These are phyloP conservation scores for Aspergillus persii DNA, from an alignment of 2,329 filamentous ascomycete genomes.

Conservation along the genomic window DNA sequence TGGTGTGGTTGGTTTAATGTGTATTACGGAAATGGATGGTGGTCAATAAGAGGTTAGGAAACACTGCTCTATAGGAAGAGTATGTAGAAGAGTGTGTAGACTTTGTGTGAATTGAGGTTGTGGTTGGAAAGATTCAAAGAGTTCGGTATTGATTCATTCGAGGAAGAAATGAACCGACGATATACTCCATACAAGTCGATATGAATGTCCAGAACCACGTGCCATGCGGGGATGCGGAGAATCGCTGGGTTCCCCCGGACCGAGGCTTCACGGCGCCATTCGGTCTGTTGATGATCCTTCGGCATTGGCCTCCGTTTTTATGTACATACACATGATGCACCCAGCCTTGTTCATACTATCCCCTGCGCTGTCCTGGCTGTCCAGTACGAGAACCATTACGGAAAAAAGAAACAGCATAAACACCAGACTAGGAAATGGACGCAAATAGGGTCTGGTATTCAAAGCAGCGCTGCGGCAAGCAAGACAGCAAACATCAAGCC, in stretches of 20 bases:
- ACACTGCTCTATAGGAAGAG: no score
- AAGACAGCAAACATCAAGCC: not conserved
- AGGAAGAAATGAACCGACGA: no score
- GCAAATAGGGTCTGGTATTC: not conserved
- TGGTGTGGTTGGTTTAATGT: conserved; percentile 11
- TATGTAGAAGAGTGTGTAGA: no score
- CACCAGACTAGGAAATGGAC: no score
- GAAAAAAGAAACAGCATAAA: no score
- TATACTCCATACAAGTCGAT: not conserved
- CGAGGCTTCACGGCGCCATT: not conserved
- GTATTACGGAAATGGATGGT: no score
- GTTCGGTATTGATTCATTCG: no score
- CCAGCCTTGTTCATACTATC: no score
- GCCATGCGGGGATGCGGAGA: not conserved
- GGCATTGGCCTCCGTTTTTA: no score
- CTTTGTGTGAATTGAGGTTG: no score
- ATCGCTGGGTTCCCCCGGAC: not conserved
- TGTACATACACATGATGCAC: no score
- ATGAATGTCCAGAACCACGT: not conserved
- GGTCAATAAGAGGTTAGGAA: no score
- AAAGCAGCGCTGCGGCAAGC: conserved; percentile 3
- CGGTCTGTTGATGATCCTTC: not conserved
- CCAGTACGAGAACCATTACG: not conserved
- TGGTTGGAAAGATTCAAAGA: not conserved
- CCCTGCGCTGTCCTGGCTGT: not conserved